Percentiles rank a stretch among this genome's conserved stretches.
Evolutionary conservation across 2,329 filamentous ascomycete genomes (phyloP).

Genomic region (Cladophialophora bantiana): DNA sequence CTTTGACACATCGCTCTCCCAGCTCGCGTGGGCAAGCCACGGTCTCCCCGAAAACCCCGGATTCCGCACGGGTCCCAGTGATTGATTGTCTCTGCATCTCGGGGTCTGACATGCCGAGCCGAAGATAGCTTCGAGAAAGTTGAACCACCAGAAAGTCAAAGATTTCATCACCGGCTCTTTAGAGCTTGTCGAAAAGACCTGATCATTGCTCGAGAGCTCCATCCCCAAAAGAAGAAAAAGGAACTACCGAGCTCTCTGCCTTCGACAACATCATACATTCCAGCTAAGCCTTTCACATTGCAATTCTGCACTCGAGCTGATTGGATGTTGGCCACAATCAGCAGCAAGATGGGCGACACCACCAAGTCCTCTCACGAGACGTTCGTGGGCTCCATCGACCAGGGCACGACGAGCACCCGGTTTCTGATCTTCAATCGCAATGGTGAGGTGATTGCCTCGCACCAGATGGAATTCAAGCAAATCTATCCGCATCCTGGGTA

Average conservation of each 20-base stretch:
- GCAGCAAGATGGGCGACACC: constrained; percentile 26
- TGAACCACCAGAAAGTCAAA: constrained; percentile 2
- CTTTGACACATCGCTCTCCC: constrained; percentile 7
- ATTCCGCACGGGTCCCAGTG: constrained; percentile 6
- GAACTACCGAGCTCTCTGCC: neutral
- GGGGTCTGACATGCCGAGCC: constrained; percentile 23
- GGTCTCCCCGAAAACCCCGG: constrained; percentile 16
- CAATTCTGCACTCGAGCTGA: neutral
- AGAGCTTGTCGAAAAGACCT: too few species aligned
- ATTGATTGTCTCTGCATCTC: constrained; percentile 22
- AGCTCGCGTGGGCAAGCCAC: constrained; percentile 22
- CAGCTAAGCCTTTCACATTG: neutral
- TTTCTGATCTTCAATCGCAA: constrained; percentile 87
- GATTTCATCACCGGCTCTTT: neutral
- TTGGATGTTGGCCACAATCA: constrained; percentile 15
- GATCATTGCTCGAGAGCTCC: too few species aligned
- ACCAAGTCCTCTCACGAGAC: constrained; percentile 52
- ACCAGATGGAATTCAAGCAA: constrained; percentile 87
- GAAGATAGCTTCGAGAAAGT: constrained; percentile 10
- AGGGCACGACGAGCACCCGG: constrained; percentile 86
- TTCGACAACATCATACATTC: neutral
- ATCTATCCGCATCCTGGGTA: constrained; percentile 85
- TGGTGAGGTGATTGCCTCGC: constrained; percentile 78
- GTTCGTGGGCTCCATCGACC: constrained; percentile 88
- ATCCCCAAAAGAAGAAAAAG: neutral